Base-by-base conservation (phyloP, 129 eudicot species). In the Logfia minima region DNA sequence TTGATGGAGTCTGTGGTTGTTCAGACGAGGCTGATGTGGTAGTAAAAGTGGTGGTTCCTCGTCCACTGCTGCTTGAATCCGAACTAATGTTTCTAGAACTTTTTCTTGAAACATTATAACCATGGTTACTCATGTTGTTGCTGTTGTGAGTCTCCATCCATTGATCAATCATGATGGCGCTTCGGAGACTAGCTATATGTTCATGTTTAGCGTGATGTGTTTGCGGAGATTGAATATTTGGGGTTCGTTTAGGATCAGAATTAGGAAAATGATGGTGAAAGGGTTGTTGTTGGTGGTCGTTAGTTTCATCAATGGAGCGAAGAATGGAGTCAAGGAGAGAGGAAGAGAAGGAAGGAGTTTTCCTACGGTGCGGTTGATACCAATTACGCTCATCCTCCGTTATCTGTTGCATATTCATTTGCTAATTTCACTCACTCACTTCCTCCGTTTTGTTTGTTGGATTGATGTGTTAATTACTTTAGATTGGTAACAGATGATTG, bases 301-400 rank as follows among this genome's bases (percentile, higher is more conserved):
- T 35, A 23, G 82, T 67, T 53, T 84, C 94, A 61, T 92, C 98
- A 41, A 90, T 92, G 56, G 98, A 92, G 6, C 89, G 90, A 53
- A 86, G 92, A 68, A 92, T 90, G 43, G 98, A 81, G 77, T 92
- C 98, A 17, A 92, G 92, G 58, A 92, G 92, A 34, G 92, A 86
- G 16, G 98, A 92, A 4, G 98, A 92, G 69, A 92, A 92, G 0
- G 98, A 92, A 2, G 94, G 92, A 19, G 75, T 75, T 85, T 78
- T 88, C 29, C 88, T 81, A 1, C 72, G 89, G 0, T 68, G 81
- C 21, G 62, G 70, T 48, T 51, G 69, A 64, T 48, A 48, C 55
- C 18, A 48, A 4, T 14, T 13, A 48, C 5, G 55, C 55, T 48
- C 55, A 3, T 48, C 55, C 55, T 11, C 55, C 55, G 2, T 60